phyloP scores from a whole-genome alignment of 108 stramenopile genomes.

The Nitzschia palea region DNA sequence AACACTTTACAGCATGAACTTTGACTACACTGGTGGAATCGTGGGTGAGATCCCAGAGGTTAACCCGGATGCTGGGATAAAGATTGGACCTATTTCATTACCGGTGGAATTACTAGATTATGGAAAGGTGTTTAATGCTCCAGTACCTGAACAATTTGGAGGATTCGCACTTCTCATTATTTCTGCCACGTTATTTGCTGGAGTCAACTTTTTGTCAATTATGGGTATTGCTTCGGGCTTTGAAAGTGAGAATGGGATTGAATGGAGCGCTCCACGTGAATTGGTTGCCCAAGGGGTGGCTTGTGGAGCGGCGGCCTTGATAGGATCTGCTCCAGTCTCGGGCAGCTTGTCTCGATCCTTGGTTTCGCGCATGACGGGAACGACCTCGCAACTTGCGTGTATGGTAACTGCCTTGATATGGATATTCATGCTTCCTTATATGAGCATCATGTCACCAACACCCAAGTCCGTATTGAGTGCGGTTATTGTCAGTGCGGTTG shows the following conservation, averaged over 20 bases:
- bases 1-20: slow-evolving; percentile 59
- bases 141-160: slow-evolving; percentile 63
- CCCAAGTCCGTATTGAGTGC: slow-evolving; percentile 78
- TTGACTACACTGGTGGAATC: slow-evolving; percentile 63
- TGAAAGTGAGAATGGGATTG: slow-evolving; percentile 70
- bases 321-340: slow-evolving; percentile 76
- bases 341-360: slow-evolving; percentile 77
- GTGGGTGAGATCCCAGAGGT: slow-evolving; percentile 79
- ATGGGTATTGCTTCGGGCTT: slow-evolving; percentile 80
- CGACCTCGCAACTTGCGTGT: slow-evolving; percentile 69
- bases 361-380: slow-evolving; percentile 78
- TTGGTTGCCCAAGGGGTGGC: slow-evolving; percentile 74
- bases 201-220: slow-evolving; percentile 77
- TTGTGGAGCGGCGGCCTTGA: slow-evolving; percentile 65
- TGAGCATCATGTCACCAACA: slow-evolving; percentile 75
- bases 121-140: slow-evolving; percentile 52
- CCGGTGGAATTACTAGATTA: slow-evolving; percentile 69
- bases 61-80: slow-evolving; percentile 65
- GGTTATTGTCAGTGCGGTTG: slow-evolving; percentile 80
- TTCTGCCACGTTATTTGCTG: slow-evolving; percentile 67
- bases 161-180: slow-evolving; percentile 50
- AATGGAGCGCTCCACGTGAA: slow-evolving; percentile 79
- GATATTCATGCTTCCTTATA: slow-evolving; percentile 82
- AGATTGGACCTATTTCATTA: slow-evolving; percentile 48
- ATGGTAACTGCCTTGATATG: slow-evolving; percentile 69